A percentile compares a stretch with the other conserved stretches of the same genome.
Conservation (phyloP, 225 moss, liverwort and hornwort genomes). For the Polytrichum commune region DNA sequence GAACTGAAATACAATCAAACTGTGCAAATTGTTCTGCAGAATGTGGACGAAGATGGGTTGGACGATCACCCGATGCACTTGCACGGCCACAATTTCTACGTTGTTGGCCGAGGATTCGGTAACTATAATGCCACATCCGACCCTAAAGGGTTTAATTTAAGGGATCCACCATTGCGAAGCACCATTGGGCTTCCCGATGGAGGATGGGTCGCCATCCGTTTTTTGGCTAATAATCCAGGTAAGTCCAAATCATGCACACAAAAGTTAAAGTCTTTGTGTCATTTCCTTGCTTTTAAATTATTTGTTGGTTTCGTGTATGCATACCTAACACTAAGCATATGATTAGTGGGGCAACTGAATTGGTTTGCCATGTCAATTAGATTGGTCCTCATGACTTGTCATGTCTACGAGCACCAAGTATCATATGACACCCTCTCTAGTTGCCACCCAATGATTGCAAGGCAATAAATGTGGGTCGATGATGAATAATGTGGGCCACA, state of each 20-base stretch:
- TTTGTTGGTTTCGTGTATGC: no score
- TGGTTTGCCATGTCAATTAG: no score
- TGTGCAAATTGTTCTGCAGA: slow-evolving; percentile 39
- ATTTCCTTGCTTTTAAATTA: no score
- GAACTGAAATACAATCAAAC: slow-evolving; percentile 9
- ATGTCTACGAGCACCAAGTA: no score
- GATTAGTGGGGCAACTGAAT: no score
- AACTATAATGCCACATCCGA: slow-evolving; percentile 13
- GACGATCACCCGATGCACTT: slow-evolving; percentile 39
- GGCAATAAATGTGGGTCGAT: no score
- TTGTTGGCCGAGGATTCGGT: slow-evolving; percentile 33
- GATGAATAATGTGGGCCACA: no score
- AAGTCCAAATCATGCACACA: not conserved
- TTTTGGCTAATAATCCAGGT: slow-evolving; percentile 37
- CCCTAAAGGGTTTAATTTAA: slow-evolving; percentile 19
- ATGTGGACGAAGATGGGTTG: slow-evolving; percentile 20
- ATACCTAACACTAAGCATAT: no score
- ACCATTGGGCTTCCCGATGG: slow-evolving; percentile 27
- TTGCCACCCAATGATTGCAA: no score
- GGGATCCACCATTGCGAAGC: slow-evolving; percentile 32
- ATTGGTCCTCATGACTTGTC: no score
- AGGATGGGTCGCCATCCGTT: slow-evolving; percentile 41
- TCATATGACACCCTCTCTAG: no score
- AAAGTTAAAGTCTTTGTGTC: no score
- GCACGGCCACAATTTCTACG: slow-evolving; percentile 45